These are phyloP conservation scores for Trichosporon sp. DNA, from an alignment of 1,284 basidiomycete genomes.

Conservation along the genomic window DNA sequence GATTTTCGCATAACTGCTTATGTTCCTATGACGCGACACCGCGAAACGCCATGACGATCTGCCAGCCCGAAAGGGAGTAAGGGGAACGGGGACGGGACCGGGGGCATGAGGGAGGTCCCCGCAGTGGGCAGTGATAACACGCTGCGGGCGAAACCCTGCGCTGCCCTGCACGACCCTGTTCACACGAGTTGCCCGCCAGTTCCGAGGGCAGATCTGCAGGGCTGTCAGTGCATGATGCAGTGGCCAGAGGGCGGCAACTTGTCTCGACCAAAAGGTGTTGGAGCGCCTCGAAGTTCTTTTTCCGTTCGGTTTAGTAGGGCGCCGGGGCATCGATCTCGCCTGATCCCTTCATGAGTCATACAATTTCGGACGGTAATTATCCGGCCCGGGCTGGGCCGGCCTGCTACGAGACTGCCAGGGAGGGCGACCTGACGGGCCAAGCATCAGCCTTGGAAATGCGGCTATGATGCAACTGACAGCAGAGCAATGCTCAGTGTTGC, in stretches of 20 bases:
- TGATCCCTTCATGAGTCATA: neutral
- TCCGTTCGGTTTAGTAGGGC: neutral
- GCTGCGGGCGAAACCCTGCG: neutral
- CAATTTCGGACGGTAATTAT: too few species aligned
- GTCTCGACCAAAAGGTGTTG: neutral
- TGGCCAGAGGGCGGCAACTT: neutral
- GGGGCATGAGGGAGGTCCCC: neutral
- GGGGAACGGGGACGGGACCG: neutral
- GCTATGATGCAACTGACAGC: too few species aligned
- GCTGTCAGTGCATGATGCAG: neutral
- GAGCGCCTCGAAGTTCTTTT: neutral
- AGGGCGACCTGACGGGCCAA: too few species aligned
- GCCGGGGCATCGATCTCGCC: neutral
- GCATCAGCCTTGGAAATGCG: too few species aligned
- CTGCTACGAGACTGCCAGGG: too few species aligned
- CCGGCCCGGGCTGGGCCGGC: too few species aligned
- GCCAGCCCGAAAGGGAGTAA: neutral
- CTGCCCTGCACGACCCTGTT: constrained; percentile 3
- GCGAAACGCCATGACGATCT: neutral
- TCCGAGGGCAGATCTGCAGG: neutral
- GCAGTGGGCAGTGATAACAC: neutral
- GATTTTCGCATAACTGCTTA: neutral
- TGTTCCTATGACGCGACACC: constrained; percentile 3
- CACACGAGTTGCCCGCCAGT: neutral
- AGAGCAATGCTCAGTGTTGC: too few species aligned